A percentile compares a stretch with the other conserved stretches of the same genome.
Conservation (phyloP, 176 grass and related monocot genomes). For the Poa pratensis region DNA sequence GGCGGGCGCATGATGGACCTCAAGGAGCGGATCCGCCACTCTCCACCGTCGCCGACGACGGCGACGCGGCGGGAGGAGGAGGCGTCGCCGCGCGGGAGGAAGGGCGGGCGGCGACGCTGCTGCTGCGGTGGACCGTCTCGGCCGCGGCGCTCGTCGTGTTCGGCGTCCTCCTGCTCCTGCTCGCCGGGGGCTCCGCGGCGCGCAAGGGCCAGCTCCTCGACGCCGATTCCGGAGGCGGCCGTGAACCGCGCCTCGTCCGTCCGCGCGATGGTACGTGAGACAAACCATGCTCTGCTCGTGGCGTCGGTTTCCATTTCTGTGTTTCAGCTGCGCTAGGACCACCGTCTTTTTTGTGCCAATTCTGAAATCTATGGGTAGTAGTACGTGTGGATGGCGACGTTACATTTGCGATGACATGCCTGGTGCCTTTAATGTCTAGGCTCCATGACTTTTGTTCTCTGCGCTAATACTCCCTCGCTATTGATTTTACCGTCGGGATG, state of each 20-base stretch:
- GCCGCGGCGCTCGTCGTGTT: constrained; percentile 39
- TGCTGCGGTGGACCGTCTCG: constrained; percentile 29
- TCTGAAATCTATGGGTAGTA: background rate
- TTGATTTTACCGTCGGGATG: too few relatives aligned
- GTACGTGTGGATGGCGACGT: background rate
- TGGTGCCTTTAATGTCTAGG: background rate
- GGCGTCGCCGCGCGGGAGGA: constrained; percentile 30
- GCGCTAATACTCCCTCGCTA: too few relatives aligned
- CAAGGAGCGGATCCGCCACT: constrained; percentile 65
- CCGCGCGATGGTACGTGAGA: constrained; percentile 36
- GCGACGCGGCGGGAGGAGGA: background rate
- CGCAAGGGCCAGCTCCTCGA: constrained; percentile 32
- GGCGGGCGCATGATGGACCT: constrained; percentile 53
- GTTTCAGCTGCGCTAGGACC: constrained; percentile 2
- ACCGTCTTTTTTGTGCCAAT: background rate
- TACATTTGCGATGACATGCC: background rate
- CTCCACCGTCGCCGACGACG: background rate
- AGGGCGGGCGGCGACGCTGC: constrained; percentile 30
- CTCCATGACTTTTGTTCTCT: background rate
- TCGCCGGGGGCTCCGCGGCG: constrained; percentile 49
- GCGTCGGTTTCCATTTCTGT: constrained; percentile 15
- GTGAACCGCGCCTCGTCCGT: background rate
- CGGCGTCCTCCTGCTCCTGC: constrained; percentile 34
- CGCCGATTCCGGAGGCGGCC: background rate
- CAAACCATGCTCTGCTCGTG: background rate